Percentiles rank a stretch among this genome's conserved stretches.
These are phyloP conservation scores for Guillardia theta DNA, from an alignment of 78 protist genomes.

Conservation along the genomic window DNA sequence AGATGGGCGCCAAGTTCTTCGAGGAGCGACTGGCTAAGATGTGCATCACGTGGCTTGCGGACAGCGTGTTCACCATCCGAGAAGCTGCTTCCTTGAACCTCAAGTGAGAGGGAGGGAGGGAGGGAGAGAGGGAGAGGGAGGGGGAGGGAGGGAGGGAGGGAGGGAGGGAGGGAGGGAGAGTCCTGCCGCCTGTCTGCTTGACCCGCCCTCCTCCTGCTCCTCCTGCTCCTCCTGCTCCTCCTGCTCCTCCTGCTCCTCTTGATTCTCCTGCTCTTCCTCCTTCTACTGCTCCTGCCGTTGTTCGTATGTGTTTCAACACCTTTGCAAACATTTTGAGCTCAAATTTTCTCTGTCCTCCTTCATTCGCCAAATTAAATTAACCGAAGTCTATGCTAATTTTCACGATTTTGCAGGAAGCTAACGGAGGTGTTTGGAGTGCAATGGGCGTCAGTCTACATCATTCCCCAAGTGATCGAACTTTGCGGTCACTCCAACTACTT, in stretches of 20 bases:
- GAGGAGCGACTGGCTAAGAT: constrained; percentile 76
- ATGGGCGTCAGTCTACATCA: constrained; percentile 79
- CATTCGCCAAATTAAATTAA: background rate
- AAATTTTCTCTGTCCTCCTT: background rate
- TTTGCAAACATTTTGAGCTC: background rate
- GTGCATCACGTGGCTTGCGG: constrained; percentile 87
- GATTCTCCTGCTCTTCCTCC: no score
- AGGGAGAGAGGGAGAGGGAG: no score
- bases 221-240: no score
- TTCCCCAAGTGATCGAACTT: constrained; percentile 74
- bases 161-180: no score
- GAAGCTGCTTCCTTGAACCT: constrained; percentile 81
- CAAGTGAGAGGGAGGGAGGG: no score
- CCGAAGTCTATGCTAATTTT: background rate
- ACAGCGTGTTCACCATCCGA: constrained; percentile 80
- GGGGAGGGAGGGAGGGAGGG: no score
- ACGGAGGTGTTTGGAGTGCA: constrained; percentile 76
- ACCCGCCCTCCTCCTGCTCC: no score
- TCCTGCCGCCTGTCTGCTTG: no score
- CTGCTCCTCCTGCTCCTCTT: no score
- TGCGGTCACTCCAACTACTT: constrained; percentile 78
- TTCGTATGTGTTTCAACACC: no score
- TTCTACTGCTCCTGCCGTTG: no score
- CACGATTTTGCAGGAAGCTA: constrained; percentile 8
- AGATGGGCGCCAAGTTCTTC: constrained; percentile 76